Base-by-base conservation (phyloP, 2,329 filamentous ascomycete species). In the Keithomyces neogunnii region DNA sequence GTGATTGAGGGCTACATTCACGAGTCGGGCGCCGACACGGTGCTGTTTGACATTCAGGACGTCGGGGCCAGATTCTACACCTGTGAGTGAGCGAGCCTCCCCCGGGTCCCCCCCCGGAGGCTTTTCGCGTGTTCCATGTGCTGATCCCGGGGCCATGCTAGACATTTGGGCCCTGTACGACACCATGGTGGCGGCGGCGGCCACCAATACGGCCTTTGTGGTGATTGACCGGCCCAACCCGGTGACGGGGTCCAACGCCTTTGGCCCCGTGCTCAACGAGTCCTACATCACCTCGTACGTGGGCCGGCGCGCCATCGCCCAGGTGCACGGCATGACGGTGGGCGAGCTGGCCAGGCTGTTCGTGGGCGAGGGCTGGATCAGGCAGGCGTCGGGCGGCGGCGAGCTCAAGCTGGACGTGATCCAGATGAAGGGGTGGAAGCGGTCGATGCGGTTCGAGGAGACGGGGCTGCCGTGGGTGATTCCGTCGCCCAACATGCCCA, bases 151-250 rank as follows among this genome's bases (percentile, higher is more conserved):
- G 19, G 19, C 19, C 19, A 19, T 19, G 19, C 33, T 56, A 53
- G 54, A 56, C 45, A 35, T 53, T n/a, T 56, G 54, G 54, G 54
- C 51, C n/a, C 42, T 54, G 32, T 56, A 53, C 36, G 52, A 54
- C 39, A 48, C 46, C 5, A 56, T 54, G 54, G 50, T 54, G 5
- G 54, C 51, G 4, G 52, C 52, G 6, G 46, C 51, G 4, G 32
- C 42, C 3, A 48, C 39, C 19, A 50, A 52, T 33, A 43, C 45
- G 29, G 43, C 36, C 19, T 51, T 51, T 36, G 36, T 54, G 19
- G 52, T 51, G 11, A 33, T 56, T 3, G 51, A 56, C 45, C 51
- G 42, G 26, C 54, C 51, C n/a, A 56, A 56, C 33, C 52, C 54
- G 11, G 54, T 52, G 35, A 53, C 54, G 4, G 54, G 49, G 7